These are phyloP conservation scores for Puccinellia tenuiflora DNA, from an alignment of 176 grass and related monocot species.

Conservation along the genomic window DNA sequence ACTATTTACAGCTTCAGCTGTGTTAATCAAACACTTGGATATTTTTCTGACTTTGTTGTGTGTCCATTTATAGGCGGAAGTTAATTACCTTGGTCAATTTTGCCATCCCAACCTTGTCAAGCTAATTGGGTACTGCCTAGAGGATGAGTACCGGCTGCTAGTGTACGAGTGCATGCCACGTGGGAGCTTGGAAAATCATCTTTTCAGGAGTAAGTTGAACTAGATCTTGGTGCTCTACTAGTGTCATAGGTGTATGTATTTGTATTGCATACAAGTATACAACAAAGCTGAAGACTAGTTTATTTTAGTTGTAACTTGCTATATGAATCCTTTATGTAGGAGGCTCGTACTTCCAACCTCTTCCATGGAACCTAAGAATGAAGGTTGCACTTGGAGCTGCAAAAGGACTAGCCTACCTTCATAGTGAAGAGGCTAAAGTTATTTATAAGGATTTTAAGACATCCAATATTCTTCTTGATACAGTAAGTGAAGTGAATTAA, in stretches of 20 bases:
- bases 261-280: not conserved
- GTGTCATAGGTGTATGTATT: not conserved
- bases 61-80: constrained; percentile 57
- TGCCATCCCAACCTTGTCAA: constrained; percentile 82
- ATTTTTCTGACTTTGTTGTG: constrained; percentile 18
- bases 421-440: constrained; percentile 72
- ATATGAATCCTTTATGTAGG: constrained; percentile 47
- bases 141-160: constrained; percentile 79
- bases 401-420: constrained; percentile 85
- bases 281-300: not conserved
- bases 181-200: constrained; percentile 96
- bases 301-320: constrained; percentile 15
- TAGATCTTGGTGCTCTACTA: not conserved
- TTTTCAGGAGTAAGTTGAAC: constrained; percentile 79
- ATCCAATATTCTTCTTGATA: constrained; percentile 89
- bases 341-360: constrained; percentile 67
- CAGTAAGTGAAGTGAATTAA: constrained; percentile 49
- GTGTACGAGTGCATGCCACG: constrained; percentile 95
- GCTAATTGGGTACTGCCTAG: constrained; percentile 74
- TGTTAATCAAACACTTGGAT: not conserved
- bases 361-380: constrained; percentile 91
- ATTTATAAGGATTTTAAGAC: constrained; percentile 97
- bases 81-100: constrained; percentile 89
- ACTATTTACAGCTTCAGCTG: not conserved
- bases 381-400: constrained; percentile 88